These are phyloP conservation scores for Metschnikowia vanudenii DNA, from an alignment of 805 yeast species.

Conservation along the genomic window DNA sequence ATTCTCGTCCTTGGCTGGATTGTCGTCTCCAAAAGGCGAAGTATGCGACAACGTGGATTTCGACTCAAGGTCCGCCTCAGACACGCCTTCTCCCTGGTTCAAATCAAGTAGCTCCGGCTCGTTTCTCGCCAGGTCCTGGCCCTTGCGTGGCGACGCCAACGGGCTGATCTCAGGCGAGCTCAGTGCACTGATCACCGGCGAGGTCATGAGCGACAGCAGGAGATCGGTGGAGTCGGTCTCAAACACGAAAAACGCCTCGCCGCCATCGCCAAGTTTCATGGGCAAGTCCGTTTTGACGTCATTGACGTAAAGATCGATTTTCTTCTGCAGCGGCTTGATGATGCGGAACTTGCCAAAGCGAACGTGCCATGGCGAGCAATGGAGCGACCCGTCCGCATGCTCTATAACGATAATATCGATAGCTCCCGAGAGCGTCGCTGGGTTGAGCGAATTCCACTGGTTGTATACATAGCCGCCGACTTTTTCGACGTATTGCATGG, in stretches of 20 bases:
- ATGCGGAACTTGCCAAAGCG: slow-evolving; percentile 93
- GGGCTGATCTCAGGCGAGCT: slow-evolving; percentile 56
- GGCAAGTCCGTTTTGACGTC: slow-evolving; percentile 79
- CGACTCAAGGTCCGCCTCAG: slow-evolving; percentile 27
- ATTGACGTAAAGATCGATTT: slow-evolving; percentile 84
- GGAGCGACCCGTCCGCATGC: slow-evolving; percentile 74
- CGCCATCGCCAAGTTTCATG: slow-evolving; percentile 96
- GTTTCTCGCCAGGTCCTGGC: neutral
- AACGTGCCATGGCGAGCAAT: slow-evolving; percentile 95
- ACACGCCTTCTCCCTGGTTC: slow-evolving; percentile 19
- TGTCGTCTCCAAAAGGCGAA: slow-evolving; percentile 7
- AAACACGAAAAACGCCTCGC: slow-evolving; percentile 96
- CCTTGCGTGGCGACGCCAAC: slow-evolving; percentile 7
- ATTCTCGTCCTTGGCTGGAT: no score
- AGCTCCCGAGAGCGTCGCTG: slow-evolving; percentile 95
- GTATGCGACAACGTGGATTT: slow-evolving; percentile 23
- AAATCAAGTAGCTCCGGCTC: slow-evolving; percentile 40
- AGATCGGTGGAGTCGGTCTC: slow-evolving; percentile 66
- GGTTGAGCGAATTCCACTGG: slow-evolving; percentile 96
- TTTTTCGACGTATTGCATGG: slow-evolving; percentile 94
- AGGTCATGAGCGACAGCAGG: slow-evolving; percentile 76
- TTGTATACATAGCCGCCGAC: slow-evolving; percentile 94
- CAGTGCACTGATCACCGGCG: slow-evolving; percentile 74
- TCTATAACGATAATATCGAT: slow-evolving; percentile 95
- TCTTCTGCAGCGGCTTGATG: slow-evolving; percentile 91